phyloP scores from a whole-genome alignment of 1,139 yeast genomes.

The Diutina catenulata region DNA sequence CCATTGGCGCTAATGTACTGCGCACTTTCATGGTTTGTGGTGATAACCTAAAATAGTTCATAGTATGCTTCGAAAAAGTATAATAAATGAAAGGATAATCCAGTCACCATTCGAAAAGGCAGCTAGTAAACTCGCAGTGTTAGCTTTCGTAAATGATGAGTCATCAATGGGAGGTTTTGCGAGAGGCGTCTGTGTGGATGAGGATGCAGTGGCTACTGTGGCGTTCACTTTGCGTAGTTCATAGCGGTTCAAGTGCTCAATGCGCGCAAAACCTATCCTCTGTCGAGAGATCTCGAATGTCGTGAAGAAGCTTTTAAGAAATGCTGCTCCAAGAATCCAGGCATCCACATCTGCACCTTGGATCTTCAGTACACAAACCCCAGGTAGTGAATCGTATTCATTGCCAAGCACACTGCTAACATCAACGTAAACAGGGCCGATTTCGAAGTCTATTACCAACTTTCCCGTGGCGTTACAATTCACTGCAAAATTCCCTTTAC shows the following conservation, averaged over 20 bases:
- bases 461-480: constrained; percentile 35
- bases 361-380: constrained; percentile 55
- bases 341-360: constrained; percentile 34
- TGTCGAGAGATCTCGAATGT: constrained; percentile 43
- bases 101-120: too few relatives aligned
- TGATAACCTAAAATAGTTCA: constrained; percentile 42
- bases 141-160: too few relatives aligned
- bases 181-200: too few relatives aligned
- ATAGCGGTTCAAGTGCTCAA: too few relatives aligned
- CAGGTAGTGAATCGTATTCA: constrained; percentile 26
- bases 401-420: constrained; percentile 38
- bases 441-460: constrained; percentile 29
- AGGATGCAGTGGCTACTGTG: too few relatives aligned
- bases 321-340: constrained; percentile 53
- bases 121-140: too few relatives aligned
- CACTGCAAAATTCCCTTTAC: constrained; percentile 43
- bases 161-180: too few relatives aligned
- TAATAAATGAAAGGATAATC: too few relatives aligned
- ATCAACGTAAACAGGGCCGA: constrained; percentile 31
- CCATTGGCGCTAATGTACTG: constrained; percentile 72
- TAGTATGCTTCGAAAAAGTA: too few relatives aligned
- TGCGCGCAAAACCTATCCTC: constrained; percentile 37
- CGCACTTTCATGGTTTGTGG: constrained; percentile 67
- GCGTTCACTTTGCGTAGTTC: too few relatives aligned
- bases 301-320: constrained; percentile 44